Base-by-base conservation (phyloP, 768 basidiomycete genomes). In the Pisolithus tinctorius region DNA sequence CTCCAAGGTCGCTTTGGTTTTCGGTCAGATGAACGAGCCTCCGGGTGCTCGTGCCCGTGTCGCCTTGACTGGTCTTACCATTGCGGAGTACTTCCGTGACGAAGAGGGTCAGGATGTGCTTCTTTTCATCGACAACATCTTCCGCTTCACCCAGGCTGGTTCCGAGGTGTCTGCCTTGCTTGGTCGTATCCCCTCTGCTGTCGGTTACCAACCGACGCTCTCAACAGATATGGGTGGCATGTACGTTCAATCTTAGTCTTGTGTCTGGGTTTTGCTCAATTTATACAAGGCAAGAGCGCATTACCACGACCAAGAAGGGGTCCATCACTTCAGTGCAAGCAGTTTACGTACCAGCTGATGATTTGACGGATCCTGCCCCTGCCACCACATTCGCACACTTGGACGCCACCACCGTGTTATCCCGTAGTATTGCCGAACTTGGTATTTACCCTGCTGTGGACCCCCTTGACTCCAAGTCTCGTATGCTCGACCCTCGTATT, bases 11-110 rank as follows among this genome's bases (percentile, higher is more conserved):
- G 95, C 96, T 65, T 85, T 99, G 58, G 96, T 99, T 62, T 99
- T 99, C 79, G 96, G 96, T 80, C 96, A 99, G 77, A 99, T 99
- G 96, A 99, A 99, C 78, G 96, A 99, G 80, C 96, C 96, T 70
- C 96, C 96, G 63, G 96, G 96, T 83, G 96, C 96, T 61, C 94
- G 96, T 84, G 96, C 96, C 66, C 96, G 96, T 88, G 96, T 99
- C 64, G 96, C 96, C 58, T 84, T 99, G 64, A 98, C 96, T 62
- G 96, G 96, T 74, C 78, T 99, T 54, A 99, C 96, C 68, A 98
- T 98, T 62, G 96, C 96, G 59, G 96, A 99, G 76, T 99, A 98
- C 79, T 99, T 99, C 96, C 94, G 96, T 85, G 96, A 99, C 65
- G 95, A 98, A 78, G 95, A 99, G 77, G 96, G 96, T 58, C 96